Evolutionary conservation across 2,329 filamentous ascomycete genomes (phyloP), one percentile per base, ranked within the genome.

Genomic region (Trichoderma sp.): DNA sequence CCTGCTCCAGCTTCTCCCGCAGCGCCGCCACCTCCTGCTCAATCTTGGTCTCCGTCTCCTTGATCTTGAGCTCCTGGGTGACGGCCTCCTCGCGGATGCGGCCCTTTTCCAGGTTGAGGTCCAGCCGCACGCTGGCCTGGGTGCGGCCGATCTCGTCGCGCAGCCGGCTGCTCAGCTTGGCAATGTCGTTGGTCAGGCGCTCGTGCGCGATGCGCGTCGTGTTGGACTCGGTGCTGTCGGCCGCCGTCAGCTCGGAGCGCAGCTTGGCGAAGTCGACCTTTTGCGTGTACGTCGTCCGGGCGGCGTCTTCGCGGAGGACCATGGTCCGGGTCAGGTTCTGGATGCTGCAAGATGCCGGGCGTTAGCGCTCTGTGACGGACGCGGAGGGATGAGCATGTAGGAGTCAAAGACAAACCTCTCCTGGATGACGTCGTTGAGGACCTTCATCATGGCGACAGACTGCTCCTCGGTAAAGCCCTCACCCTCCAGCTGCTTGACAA

Each of bases 261-360:
- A 98, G 88, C 81, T 98, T 97, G 67, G 94, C 93, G 75, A 99
- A 98, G 79, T 99, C 95, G 68, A 98, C 95, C 78, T 98, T 98
- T 76, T 98, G 88, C 2, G 88, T 89, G 76, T 90, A 90, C 3
- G 87, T 90, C 30, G 90, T 89, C 74, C 91, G 91, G 73, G 92
- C 90, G 68, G 92, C 87, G 79, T 97, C 95, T 80, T 99, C 95
- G 73, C 93, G 92, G 54, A 97, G 86, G 48, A 99, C 95, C 95
- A 99, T 99, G 17, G 94, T 98, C 69, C 94, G 89, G 0, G 94
- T 98, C 57, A 99, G 85, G 78, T 98, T 98, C 77, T 97, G 94
- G 71, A 99, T 98, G 75, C 92, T 91, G 69, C 9, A 10, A 10
- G 9, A 4, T 34, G 17, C 24, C 34, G 19, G 17, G n/a, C 19